Conservation (phyloP, 768 basidiomycete genomes). For the Suillus sp. region DNA sequence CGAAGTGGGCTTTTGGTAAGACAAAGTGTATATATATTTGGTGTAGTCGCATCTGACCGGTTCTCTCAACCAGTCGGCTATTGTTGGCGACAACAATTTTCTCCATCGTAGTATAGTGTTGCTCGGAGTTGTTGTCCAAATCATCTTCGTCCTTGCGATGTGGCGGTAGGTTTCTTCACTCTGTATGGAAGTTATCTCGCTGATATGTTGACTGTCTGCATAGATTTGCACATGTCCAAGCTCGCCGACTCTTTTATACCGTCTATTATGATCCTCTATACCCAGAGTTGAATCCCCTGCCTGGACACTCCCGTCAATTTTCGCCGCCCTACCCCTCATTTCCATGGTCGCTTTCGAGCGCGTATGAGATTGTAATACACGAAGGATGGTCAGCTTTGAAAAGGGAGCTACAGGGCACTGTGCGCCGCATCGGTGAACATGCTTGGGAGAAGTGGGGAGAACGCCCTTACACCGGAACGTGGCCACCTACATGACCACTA, state of each 20-base stretch:
- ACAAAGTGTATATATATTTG: conserved; percentile 3
- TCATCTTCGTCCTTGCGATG: conserved; percentile 50
- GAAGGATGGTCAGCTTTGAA: conserved; percentile 44
- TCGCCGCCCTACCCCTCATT: conserved; percentile 39
- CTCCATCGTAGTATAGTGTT: conserved; percentile 37
- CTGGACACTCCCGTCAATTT: conserved; percentile 27
- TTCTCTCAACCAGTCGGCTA: conserved; percentile 23
- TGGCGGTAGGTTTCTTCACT: conserved; percentile 51
- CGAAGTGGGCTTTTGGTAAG: conserved; percentile 43
- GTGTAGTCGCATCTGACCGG: conserved; percentile 5
- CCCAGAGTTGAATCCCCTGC: conserved; percentile 64
- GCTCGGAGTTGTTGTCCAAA: conserved; percentile 44
- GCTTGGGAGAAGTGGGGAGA: conserved; percentile 50
- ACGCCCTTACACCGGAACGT: conserved; percentile 20
- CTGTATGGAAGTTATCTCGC: conserved; percentile 5
- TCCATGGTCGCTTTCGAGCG: conserved; percentile 41
- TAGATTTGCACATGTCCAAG: conserved; percentile 47
- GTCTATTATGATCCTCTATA: conserved; percentile 81
- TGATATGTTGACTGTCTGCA: conserved; percentile 25
- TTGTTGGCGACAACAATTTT: conserved; percentile 21
- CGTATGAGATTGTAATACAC: conserved; percentile 40
- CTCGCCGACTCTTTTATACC: conserved; percentile 63
- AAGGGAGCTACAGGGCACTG: conserved; percentile 40
- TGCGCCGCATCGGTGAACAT: conserved; percentile 40
- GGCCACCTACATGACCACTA: conserved; percentile 34